These are phyloP conservation scores for Penicillium cinerascens DNA, from an alignment of 495 filamentous ascomycete species.

Conservation along the genomic window DNA sequence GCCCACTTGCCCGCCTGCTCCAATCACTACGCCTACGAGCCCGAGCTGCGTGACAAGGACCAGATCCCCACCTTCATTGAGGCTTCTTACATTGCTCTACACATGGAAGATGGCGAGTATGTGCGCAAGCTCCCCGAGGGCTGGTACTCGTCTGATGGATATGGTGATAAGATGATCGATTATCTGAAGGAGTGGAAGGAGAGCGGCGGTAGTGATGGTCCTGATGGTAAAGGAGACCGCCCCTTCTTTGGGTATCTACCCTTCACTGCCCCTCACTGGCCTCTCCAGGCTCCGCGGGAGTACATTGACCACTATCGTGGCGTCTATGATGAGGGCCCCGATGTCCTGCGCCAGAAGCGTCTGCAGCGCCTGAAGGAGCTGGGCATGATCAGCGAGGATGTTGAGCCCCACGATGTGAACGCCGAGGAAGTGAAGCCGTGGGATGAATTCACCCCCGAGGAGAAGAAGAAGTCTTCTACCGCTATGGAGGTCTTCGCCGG, in stretches of 20 bases:
- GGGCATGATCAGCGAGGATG: slow-evolving; percentile 49
- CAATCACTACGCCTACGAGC: slow-evolving; percentile 62
- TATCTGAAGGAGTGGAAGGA: slow-evolving; percentile 53
- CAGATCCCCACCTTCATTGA: slow-evolving; percentile 50
- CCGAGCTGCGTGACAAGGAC: slow-evolving; percentile 45
- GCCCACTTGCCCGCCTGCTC: slow-evolving; percentile 54
- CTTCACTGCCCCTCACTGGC: slow-evolving; percentile 62
- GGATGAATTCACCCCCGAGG: slow-evolving; percentile 47
- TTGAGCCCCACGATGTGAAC: slow-evolving; percentile 51
- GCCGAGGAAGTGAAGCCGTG: slow-evolving; percentile 53
- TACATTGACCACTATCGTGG: slow-evolving; percentile 53
- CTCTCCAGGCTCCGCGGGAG: slow-evolving; percentile 53
- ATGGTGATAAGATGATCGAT: slow-evolving; percentile 50
- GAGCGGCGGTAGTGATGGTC: slow-evolving; percentile 27
- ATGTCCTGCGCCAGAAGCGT: slow-evolving; percentile 49
- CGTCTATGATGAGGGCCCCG: slow-evolving; percentile 54
- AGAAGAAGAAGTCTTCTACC: slow-evolving; percentile 49
- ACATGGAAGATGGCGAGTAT: slow-evolving; percentile 58
- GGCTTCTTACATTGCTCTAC: slow-evolving; percentile 52
- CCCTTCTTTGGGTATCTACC: slow-evolving; percentile 61
- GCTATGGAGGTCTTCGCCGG: slow-evolving; percentile 62
- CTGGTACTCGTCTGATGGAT: slow-evolving; percentile 56
- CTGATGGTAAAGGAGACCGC: slow-evolving; percentile 35
- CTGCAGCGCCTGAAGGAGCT: slow-evolving; percentile 49
- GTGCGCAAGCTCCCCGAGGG: slow-evolving; percentile 50